phyloP scores from a whole-genome alignment of 257 asterid species.

The Jaltomata sinuosa region DNA sequence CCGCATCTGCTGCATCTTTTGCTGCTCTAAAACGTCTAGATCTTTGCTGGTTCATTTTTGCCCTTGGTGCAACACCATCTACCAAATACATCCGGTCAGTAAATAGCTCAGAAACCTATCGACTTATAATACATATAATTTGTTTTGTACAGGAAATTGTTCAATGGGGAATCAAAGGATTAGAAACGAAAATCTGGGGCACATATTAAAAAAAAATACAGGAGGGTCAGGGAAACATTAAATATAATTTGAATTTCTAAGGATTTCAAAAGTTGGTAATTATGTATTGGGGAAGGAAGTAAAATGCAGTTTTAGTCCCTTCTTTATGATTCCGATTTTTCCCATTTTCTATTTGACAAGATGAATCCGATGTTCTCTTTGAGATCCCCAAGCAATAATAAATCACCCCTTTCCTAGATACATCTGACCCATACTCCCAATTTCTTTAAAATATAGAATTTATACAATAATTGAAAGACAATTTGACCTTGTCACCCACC shows the following conservation, averaged over 20 bases:
- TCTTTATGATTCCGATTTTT: background rate
- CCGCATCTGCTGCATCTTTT: constrained; percentile 27
- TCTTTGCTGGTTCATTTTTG: constrained; percentile 60
- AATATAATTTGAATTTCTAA: background rate
- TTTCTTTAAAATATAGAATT: background rate
- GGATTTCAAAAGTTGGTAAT: background rate
- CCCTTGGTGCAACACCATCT: constrained; percentile 79
- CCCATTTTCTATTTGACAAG: background rate
- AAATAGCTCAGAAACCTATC: background rate
- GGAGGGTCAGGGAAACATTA: background rate
- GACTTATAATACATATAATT: background rate
- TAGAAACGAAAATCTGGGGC: background rate
- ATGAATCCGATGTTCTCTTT: background rate
- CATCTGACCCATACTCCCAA: background rate
- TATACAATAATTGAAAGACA: background rate
- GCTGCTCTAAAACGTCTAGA: constrained; percentile 43
- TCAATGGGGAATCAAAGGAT: background rate
- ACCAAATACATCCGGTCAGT: background rate
- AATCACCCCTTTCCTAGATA: background rate
- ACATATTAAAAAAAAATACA: background rate
- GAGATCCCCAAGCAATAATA: background rate
- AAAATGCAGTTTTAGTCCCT: background rate
- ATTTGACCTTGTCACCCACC: constrained; percentile 21
- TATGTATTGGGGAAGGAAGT: background rate
- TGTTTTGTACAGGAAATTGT: background rate